Base-by-base conservation (phyloP, 2,329 filamentous ascomycete species). In the Diaporthe amygdali region DNA sequence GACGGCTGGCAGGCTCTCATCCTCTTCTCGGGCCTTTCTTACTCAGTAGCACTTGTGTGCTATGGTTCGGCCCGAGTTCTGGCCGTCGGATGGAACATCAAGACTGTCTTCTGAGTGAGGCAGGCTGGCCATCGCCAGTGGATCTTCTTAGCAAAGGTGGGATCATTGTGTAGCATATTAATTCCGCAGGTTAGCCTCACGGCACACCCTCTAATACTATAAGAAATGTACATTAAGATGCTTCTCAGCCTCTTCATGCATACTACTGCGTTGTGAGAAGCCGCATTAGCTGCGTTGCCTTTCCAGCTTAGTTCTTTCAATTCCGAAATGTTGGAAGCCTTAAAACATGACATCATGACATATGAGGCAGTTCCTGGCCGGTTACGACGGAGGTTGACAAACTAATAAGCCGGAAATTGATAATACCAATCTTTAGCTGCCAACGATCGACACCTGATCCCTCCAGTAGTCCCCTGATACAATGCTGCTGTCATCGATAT, bases 1-100 rank as follows among this genome's bases (percentile, higher is more conserved):
- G 68, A 74, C 2, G 81, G 81, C 6, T 85, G 83, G 83, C 75
- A 61, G 51, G 79, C 77, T 1, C 56, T 84, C 51, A 82, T 85
- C 10, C 70, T 81, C 7, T 84, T 84, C 68, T 81, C 82, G 0
- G 83, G 82, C 7, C 41, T 76, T 3, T 76, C 81, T 0, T 83
- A 84, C 68, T 64, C 74, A 2, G 41, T 81, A 12, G 80, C 81
- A 1, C 64, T 82, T 37, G 68, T 47, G 5, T 83, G 80, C 73
- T 83, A 81, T 68, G 69, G 74, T 0, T 63, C 74, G 3, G 80
- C 81, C 0, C 76, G 81, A n/a, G 77, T 82, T 7, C 67, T 81
- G 61, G 80, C 80, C 3, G 80, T 82, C 8, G 82, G 81, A 12
- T 83, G 81, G 80, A 73, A 72, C n/a, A 63, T 74, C 41, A 73